Evolutionary conservation across 2,329 filamentous ascomycete species (phyloP).

Genomic region (Trichophyton verrucosum): DNA sequence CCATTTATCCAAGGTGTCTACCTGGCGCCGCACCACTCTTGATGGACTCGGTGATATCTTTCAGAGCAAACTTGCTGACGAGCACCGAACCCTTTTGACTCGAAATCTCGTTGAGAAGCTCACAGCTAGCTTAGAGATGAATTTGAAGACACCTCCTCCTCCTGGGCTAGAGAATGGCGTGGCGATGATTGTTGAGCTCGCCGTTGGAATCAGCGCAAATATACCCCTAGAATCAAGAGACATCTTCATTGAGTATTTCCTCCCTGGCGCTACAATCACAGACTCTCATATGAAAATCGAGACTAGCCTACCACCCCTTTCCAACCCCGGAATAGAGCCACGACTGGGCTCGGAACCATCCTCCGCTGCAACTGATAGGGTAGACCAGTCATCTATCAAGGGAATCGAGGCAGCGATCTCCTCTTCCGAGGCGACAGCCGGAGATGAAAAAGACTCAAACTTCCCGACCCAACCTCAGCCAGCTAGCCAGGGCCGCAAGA

Average conservation of each 20-base stretch:
- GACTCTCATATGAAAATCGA: constrained; percentile 77
- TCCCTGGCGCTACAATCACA: constrained; percentile 60
- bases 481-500: constrained; percentile 25
- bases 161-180: constrained; percentile 76
- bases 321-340: constrained; percentile 24
- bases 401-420: constrained; percentile 10
- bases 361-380: constrained; percentile 11
- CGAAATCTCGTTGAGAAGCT: constrained; percentile 56
- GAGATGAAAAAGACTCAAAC: constrained; percentile 10
- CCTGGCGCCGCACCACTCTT: constrained; percentile 85
- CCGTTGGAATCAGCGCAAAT: constrained; percentile 72
- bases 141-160: constrained; percentile 64
- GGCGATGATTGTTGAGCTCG: constrained; percentile 84
- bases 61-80: constrained; percentile 50
- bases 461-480: constrained; percentile 4
- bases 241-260: constrained; percentile 73
- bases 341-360: constrained; percentile 9
- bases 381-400: constrained; percentile 16
- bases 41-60: constrained; percentile 72
- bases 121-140: constrained; percentile 56
- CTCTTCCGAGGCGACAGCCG: not conserved
- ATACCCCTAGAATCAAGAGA: constrained; percentile 84
- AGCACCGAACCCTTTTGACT: constrained; percentile 57
- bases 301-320: constrained; percentile 50
- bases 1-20: constrained; percentile 71